Percentiles rank a stretch among this genome's conserved stretches.
phyloP scores from a whole-genome alignment of 495 filamentous ascomycete species.

The Mytilinidion resinicola region DNA sequence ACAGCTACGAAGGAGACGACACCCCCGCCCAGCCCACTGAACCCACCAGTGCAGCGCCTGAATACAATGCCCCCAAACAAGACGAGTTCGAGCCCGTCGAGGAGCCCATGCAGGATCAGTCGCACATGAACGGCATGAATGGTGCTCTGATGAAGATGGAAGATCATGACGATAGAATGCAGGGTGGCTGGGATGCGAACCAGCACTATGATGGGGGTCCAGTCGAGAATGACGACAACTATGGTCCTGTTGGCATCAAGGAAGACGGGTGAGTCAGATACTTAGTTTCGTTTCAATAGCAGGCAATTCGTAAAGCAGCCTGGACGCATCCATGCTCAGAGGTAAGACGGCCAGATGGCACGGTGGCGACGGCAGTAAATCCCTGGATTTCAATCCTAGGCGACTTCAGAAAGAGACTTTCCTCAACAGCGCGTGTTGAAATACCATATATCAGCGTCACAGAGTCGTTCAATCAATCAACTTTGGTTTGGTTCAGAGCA shows the following conservation, averaged over 20 bases:
- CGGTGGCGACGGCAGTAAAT: background rate
- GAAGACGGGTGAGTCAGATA: slow-evolving; percentile 90
- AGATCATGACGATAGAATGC: slow-evolving; percentile 37
- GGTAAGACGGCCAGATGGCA: background rate
- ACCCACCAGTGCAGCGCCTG: background rate
- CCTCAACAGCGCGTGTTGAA: too few species aligned
- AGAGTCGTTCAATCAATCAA: too few species aligned
- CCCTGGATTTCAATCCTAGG: too few species aligned
- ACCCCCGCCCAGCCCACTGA: slow-evolving; percentile 37
- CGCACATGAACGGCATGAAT: background rate
- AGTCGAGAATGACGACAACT: slow-evolving; percentile 42
- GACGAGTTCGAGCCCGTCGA: slow-evolving; percentile 9
- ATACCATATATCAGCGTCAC: too few species aligned
- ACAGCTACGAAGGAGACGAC: slow-evolving; percentile 85
- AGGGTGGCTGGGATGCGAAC: slow-evolving; percentile 33
- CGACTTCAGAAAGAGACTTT: too few species aligned
- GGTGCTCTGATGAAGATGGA: slow-evolving; percentile 1
- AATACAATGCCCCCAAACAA: background rate
- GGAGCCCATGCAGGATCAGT: background rate
- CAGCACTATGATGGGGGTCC: slow-evolving; percentile 26
- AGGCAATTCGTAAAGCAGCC: background rate
- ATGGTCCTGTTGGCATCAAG: slow-evolving; percentile 62
- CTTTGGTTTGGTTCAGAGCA: too few species aligned
- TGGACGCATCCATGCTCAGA: background rate
- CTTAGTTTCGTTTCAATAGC: background rate